These are phyloP conservation scores for Tricholoma sp. DNA, from an alignment of 768 basidiomycete genomes.

Conservation along the genomic window DNA sequence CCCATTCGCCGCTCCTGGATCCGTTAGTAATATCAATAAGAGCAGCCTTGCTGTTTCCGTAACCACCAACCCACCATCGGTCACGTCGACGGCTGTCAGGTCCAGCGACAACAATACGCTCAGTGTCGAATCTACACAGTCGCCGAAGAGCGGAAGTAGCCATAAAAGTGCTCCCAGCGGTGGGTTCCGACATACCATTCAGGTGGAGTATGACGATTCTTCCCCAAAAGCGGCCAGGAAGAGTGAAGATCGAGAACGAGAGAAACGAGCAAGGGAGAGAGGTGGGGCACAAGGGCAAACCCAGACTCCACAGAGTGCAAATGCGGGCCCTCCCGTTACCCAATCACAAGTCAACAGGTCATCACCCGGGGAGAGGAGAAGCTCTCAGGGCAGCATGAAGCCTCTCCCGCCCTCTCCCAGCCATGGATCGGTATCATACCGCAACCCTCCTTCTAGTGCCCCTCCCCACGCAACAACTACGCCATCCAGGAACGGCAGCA, in stretches of 20 bases:
- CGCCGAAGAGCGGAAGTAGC: slow-evolving; percentile 29
- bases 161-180: slow-evolving; percentile 30
- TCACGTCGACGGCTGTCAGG: no score
- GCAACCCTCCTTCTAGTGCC: not conserved
- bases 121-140: slow-evolving; percentile 6
- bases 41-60: not conserved
- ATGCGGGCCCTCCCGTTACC: slow-evolving; percentile 2
- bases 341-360: slow-evolving; percentile 6
- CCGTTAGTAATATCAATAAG: slow-evolving; percentile 3
- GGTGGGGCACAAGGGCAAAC: not conserved
- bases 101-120: not conserved
- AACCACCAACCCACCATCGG: not conserved
- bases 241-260: slow-evolving; percentile 23
- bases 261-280: slow-evolving; percentile 6
- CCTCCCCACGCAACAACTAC: not conserved
- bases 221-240: slow-evolving; percentile 23
- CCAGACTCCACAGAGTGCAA: slow-evolving; percentile 2
- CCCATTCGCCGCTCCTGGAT: slow-evolving; percentile 57
- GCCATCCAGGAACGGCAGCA: not conserved
- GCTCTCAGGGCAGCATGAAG: slow-evolving; percentile 24
- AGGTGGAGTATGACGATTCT: slow-evolving; percentile 88
- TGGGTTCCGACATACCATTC: slow-evolving; percentile 84
- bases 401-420: slow-evolving; percentile 27
- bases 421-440: slow-evolving; percentile 1
- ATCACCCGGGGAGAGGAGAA: slow-evolving; percentile 25